Evolutionary conservation across 805 yeast genomes (phyloP).

Genomic region (Yamadazyma akitaensis): DNA sequence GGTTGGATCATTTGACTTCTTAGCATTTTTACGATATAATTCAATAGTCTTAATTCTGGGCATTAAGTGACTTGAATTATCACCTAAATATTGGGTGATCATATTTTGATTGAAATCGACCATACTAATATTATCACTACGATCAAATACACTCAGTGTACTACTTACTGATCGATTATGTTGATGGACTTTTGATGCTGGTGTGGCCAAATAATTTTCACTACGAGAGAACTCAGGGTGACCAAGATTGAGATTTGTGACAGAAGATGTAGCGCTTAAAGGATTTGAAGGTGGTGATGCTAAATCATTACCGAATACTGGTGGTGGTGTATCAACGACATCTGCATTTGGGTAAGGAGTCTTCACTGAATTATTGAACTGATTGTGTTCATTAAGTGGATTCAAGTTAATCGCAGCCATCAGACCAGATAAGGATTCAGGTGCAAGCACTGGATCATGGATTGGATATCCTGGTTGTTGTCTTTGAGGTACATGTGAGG

Average conservation of each 20-base stretch:
- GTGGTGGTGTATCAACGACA: slow-evolving; percentile 24
- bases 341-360: slow-evolving; percentile 2
- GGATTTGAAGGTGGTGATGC: slow-evolving; percentile 28
- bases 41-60: slow-evolving; percentile 84
- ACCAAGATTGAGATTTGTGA: slow-evolving; percentile 28
- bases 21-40: slow-evolving; percentile 80
- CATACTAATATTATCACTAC: slow-evolving; percentile 29
- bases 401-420: background rate
- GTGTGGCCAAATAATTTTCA: slow-evolving; percentile 24
- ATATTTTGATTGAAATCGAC: slow-evolving; percentile 53
- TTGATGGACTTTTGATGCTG: slow-evolving; percentile 14
- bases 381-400: slow-evolving; percentile 3
- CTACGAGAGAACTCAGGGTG: slow-evolving; percentile 18
- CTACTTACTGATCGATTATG: slow-evolving; percentile 38
- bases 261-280: slow-evolving; percentile 32
- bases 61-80: slow-evolving; percentile 47
- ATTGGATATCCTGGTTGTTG: slow-evolving; percentile 3
- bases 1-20: slow-evolving; percentile 78
- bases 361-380: background rate
- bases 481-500: background rate
- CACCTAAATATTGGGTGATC: slow-evolving; percentile 53
- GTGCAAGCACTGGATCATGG: slow-evolving; percentile 1
- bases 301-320: slow-evolving; percentile 17
- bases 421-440: background rate
- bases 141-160: slow-evolving; percentile 34